Conservation (phyloP, 2,329 filamentous ascomycete genomes). For the Chaetomium sp. region DNA sequence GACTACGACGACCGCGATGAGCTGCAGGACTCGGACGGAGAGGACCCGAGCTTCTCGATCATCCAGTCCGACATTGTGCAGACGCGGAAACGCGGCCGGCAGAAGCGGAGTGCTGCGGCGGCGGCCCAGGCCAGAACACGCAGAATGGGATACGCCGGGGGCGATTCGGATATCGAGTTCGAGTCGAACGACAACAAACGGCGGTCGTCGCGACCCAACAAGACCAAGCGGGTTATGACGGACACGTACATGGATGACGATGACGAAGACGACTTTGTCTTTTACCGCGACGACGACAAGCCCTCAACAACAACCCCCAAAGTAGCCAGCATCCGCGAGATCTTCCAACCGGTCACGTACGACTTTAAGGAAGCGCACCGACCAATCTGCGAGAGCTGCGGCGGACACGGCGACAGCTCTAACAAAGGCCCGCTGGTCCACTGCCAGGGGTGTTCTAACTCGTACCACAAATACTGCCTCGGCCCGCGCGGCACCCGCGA, state of each 20-base stretch:
- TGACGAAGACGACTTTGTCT: constrained; percentile 55
- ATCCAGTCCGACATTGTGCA: constrained; percentile 26
- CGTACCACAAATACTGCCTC: constrained; percentile 79
- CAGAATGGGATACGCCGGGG: neutral
- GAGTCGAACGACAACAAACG: constrained; percentile 35
- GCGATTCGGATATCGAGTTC: constrained; percentile 42
- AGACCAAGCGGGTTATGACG: constrained; percentile 38
- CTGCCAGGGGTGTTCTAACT: constrained; percentile 83
- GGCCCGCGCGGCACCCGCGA: constrained; percentile 67
- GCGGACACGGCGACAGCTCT: constrained; percentile 39
- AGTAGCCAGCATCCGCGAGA: constrained; percentile 62
- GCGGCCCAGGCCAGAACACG: neutral
- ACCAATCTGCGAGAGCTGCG: constrained; percentile 66
- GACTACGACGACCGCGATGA: constrained; percentile 26
- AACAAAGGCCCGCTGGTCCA: constrained; percentile 67
- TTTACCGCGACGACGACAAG: constrained; percentile 42
- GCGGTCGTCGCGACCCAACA: constrained; percentile 43
- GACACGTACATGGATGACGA: constrained; percentile 54
- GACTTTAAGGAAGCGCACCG: constrained; percentile 66
- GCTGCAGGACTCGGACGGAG: constrained; percentile 25
- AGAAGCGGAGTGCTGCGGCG: constrained; percentile 6
- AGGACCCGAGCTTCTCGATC: constrained; percentile 23
- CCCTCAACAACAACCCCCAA: constrained; percentile 40
- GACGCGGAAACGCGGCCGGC: constrained; percentile 14
- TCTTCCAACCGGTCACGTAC: constrained; percentile 57